Conservation (phyloP, 768 basidiomycete genomes). For the Trametes cinnabarina region DNA sequence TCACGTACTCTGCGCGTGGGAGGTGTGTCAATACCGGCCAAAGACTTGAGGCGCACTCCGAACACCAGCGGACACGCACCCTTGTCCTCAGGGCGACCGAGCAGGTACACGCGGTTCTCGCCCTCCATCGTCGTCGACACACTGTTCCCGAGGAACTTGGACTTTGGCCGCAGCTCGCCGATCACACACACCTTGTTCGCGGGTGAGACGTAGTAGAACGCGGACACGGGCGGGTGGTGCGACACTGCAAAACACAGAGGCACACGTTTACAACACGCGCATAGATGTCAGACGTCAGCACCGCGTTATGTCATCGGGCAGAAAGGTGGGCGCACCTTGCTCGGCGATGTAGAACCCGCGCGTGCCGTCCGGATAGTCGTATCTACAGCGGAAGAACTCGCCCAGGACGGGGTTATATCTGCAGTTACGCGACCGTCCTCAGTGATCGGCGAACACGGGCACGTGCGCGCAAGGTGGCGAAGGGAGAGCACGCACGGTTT, state of each 20-base stretch:
- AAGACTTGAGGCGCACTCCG: no score
- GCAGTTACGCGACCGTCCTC: neutral
- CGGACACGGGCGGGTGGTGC: slow-evolving; percentile 91
- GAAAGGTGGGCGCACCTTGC: slow-evolving; percentile 57
- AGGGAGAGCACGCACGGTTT: slow-evolving; percentile 74
- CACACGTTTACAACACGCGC: neutral
- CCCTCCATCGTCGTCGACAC: slow-evolving; percentile 97
- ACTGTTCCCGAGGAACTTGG: slow-evolving; percentile 94
- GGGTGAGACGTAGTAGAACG: slow-evolving; percentile 95
- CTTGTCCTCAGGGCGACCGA: slow-evolving; percentile 84
- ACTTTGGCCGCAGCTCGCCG: slow-evolving; percentile 94
- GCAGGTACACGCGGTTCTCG: slow-evolving; percentile 81
- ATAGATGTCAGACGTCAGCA: neutral
- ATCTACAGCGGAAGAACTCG: slow-evolving; percentile 96
- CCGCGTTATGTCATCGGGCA: neutral
- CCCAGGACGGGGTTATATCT: slow-evolving; percentile 97
- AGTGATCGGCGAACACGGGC: neutral
- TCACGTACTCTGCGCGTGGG: slow-evolving; percentile 63
- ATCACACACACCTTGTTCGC: slow-evolving; percentile 82
- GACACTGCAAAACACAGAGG: slow-evolving; percentile 55
- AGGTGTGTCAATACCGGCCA: no score
- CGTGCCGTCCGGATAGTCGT: slow-evolving; percentile 89
- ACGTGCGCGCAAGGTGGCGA: slow-evolving; percentile 1
- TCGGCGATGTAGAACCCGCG: slow-evolving; percentile 96
- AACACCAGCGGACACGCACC: slow-evolving; percentile 47